Base-by-base conservation (phyloP, 768 basidiomycete species). In the Rhodotorula diobovata region DNA sequence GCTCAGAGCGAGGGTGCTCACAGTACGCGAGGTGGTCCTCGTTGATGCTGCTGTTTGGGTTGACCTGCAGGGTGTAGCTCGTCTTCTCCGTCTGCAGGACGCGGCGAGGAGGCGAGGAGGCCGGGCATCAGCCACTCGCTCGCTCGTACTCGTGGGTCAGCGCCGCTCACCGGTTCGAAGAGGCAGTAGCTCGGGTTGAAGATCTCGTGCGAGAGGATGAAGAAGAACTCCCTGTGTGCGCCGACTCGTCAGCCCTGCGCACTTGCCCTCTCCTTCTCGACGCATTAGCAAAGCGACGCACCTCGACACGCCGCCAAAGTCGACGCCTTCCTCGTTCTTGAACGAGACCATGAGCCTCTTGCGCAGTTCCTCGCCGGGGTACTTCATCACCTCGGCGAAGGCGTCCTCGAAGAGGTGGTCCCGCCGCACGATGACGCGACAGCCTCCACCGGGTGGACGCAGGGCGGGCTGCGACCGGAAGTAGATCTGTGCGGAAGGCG, bases 51-150 rank as follows among this genome's bases (percentile, higher is more conserved):
- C 93, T 95, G 20, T 78, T 75, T 11, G 74, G 71, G 82, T 98
- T 98, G 82, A 99, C 97, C 82, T 98, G 96, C 37, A 99, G 88
- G 10, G 96, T 98, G 80, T 99, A 99, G 82, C 98, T 98, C 84
- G 97, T 96, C 62, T 75, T 72, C 57, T 75, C 61, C 15, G 83
- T 97, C 93, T 34, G 95, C 93, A n/a, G n/a, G n/a, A n/a, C n/a
- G n/a, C n/a, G n/a, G n/a, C n/a, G n/a, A n/a, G n/a, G n/a, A n/a
- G n/a, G 2, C 85, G 96, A 95, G 6, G n/a, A 2, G 28, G 18
- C 2, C 30, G 14, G 16, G 21, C 1, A 50, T 45, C 32, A 46
- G 45, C 16, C 23, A 20, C 1, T 21, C 4, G 11, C 23, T 12
- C 18, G 45, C 20, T 4, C 23, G 12, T 7, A 28, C 35, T 9